Percentiles rank a stretch among this genome's conserved stretches.
Conservation (phyloP, 2,329 filamentous ascomycete species). For the Fusarium nisikadoi region DNA sequence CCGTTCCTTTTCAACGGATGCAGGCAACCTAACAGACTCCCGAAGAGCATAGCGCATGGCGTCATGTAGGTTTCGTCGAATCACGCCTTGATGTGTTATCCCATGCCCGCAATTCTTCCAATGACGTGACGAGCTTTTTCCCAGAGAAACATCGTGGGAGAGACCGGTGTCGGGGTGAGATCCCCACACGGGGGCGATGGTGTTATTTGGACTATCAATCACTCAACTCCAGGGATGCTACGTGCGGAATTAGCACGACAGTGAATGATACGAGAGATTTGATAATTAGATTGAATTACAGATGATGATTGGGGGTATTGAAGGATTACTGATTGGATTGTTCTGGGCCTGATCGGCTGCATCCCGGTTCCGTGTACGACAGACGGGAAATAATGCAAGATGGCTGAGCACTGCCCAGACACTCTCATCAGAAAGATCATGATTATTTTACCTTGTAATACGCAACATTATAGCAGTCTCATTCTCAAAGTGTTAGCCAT, state of each 20-base stretch:
- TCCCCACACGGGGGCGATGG: slow-evolving; percentile 39
- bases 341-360: neutral
- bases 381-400: neutral
- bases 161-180: slow-evolving; percentile 36
- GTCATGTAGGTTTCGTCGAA: slow-evolving; percentile 37
- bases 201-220: slow-evolving; percentile 44
- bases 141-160: slow-evolving; percentile 6
- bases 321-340: neutral
- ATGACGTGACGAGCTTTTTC: slow-evolving; percentile 34
- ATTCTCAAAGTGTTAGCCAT: rapidly evolving
- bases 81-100: slow-evolving; percentile 29
- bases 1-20: slow-evolving; percentile 20
- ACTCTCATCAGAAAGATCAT: rapidly evolving
- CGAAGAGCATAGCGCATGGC: slow-evolving; percentile 30
- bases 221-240: slow-evolving; percentile 32
- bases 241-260: neutral
- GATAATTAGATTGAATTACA: neutral
- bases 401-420: neutral
- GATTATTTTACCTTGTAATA: rapidly evolving
- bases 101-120: slow-evolving; percentile 28
- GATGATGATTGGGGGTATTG: neutral
- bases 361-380: neutral
- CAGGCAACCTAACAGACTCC: slow-evolving; percentile 1
- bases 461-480: rapidly evolving
- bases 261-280: neutral